Evolutionary conservation across 257 asterid species (phyloP), one percentile per base, ranked within the genome.

Genomic region (Catharanthus roseus): DNA sequence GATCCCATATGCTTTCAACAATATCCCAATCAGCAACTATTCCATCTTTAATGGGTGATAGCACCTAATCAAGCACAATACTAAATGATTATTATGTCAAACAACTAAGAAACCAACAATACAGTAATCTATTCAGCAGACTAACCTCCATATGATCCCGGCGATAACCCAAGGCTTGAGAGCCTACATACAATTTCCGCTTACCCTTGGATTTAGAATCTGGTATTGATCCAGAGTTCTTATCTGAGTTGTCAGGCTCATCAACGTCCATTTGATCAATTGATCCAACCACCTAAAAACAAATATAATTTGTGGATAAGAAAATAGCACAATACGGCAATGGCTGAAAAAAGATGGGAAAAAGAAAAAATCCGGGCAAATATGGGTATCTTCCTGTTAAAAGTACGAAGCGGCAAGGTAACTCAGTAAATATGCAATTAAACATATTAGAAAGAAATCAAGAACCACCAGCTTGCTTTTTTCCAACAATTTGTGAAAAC

Each of bases 1-100:
- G 96, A 86, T 95, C 97, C 97, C 97, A 95, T 81, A 95, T 89
- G 83, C 77, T 86, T 80, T 95, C 97, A 72, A 87, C 96, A 86
- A 89, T 95, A 78, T 91, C 97, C 97, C 99, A 91, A 72, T 91
- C 96, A 73, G 78, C 89, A 39, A 91, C 90, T 72, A 86, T 77
- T 74, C 99, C 99, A 77, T 93, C 97, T 83, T 88, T 93, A 70
- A 89, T 73, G 69, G 97, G 95, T 69, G 99, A 87, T 72, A 91
- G 41, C 66, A 90, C 96, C 99, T 95, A 82, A 72, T 36, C 68
- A 70, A 65, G 68, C 63, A 60, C 70, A 53, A 34, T 65, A 29
- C 36, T 50, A 75, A 56, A 67, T 33, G 66, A 70, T 72, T n/a
- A 80, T 76, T 51, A 72, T 28, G 44, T 34, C 26, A 65, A 80